Evolutionary conservation across 352 stramenopile genomes (phyloP).

Genomic region (Thraustochytrium striatum): DNA sequence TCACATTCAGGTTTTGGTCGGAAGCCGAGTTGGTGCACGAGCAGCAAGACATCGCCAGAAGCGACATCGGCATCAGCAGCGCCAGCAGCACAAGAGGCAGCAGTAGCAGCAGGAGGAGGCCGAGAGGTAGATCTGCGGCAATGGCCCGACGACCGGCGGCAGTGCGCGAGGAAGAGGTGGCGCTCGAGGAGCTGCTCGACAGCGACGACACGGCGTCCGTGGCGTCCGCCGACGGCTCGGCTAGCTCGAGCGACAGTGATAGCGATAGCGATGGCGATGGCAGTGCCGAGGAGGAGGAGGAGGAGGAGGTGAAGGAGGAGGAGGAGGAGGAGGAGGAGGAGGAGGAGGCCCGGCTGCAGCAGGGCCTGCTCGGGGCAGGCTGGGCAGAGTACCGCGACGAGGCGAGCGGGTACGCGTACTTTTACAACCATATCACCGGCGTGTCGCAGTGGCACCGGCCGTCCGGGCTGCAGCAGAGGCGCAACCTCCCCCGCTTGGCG

Average conservation of each 20-base stretch:
- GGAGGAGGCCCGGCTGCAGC: neutral
- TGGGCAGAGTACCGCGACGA: slow-evolving; percentile 15
- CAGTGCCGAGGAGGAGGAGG: slow-evolving; percentile 9
- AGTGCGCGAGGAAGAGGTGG: neutral
- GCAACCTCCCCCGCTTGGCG: no score
- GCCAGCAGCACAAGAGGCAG: no score
- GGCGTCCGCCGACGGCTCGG: neutral
- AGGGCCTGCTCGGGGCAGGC: neutral
- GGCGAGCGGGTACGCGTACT: slow-evolving; percentile 11
- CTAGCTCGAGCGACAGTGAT: neutral
- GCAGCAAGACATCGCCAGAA: no score
- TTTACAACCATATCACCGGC: slow-evolving; percentile 32
- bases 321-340: neutral
- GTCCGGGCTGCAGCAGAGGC: neutral
- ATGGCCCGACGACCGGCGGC: no score
- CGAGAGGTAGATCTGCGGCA: no score
- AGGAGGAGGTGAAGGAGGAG: neutral
- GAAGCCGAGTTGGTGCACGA: no score
- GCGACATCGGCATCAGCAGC: no score
- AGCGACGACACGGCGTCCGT: no score
- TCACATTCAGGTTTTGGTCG: no score
- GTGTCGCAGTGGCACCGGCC: slow-evolving; percentile 18
- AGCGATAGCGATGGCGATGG: neutral
- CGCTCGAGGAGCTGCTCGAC: neutral
- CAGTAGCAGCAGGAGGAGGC: no score